Conservation (phyloP, 179 eudicot species). For the Carnegiea gigantea region DNA sequence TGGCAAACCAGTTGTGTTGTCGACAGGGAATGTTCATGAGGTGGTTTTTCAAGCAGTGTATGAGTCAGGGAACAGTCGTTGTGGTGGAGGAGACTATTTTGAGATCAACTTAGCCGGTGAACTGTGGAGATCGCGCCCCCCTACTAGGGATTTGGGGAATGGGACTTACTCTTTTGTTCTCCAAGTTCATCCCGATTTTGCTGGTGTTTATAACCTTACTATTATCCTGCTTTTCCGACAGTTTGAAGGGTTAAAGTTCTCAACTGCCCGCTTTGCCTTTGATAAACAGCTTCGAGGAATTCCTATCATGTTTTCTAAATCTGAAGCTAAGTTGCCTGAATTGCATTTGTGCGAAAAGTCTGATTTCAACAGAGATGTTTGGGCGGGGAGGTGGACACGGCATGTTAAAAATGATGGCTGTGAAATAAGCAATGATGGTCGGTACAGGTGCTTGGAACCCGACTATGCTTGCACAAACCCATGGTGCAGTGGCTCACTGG, state of each 20-base stretch:
- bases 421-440: conserved; percentile 59
- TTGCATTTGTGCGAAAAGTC: conserved; percentile 43
- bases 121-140: conserved; percentile 80
- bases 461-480: conserved; percentile 58
- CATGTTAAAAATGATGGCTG: conserved; percentile 65
- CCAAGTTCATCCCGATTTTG: conserved; percentile 82
- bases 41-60: conserved; percentile 69
- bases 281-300: conserved; percentile 53
- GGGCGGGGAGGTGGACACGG: conserved; percentile 96
- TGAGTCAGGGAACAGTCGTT: conserved; percentile 51
- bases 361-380: conserved; percentile 54
- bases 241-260: conserved; percentile 67
- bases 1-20: conserved; percentile 27
- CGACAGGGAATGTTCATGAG: conserved; percentile 61
- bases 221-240: conserved; percentile 68
- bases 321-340: conserved; percentile 37
- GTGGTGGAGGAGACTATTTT: conserved; percentile 86
- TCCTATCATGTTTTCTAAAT: conserved; percentile 43
- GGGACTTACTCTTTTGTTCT: conserved; percentile 73
- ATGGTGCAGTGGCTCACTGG: conserved; percentile 84
- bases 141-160: conserved; percentile 62
- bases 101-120: conserved; percentile 77
- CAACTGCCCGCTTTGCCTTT: conserved; percentile 55
- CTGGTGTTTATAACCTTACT: conserved; percentile 66
- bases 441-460: conserved; percentile 59